Evolutionary conservation across 2,329 filamentous ascomycete genomes (phyloP).

Genomic region (Aaosphaeria pasadenensis): DNA sequence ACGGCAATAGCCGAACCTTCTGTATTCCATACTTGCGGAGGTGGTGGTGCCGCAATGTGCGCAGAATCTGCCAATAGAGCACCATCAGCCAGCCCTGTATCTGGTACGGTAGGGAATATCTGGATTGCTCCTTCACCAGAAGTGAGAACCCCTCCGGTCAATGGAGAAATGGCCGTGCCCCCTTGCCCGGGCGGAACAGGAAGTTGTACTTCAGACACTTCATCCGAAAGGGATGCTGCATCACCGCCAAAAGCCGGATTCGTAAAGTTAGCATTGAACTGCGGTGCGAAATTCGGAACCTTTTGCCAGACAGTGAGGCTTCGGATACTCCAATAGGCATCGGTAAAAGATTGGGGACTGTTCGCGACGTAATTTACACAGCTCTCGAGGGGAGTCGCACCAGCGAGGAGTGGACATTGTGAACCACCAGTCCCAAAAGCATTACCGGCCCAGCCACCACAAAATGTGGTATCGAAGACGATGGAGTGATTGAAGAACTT

Average conservation of each 20-base stretch:
- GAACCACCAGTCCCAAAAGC: slow-evolving; percentile 8
- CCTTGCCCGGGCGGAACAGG: not conserved
- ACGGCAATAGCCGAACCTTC: too few relatives aligned
- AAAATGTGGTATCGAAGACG: slow-evolving; percentile 77
- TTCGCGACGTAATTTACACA: slow-evolving; percentile 18
- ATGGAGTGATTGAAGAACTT: slow-evolving; percentile 70
- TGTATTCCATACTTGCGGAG: too few relatives aligned
- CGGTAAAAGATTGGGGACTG: slow-evolving; percentile 14
- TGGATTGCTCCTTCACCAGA: not conserved
- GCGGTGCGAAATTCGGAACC: slow-evolving; percentile 1
- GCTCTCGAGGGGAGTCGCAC: slow-evolving; percentile 14
- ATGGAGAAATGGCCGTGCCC: slow-evolving; percentile 2
- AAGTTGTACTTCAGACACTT: not conserved
- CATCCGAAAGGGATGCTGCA: not conserved
- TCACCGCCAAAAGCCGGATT: not conserved
- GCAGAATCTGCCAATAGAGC: not conserved
- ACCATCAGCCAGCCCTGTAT: slow-evolving; percentile 5
- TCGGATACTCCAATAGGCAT: slow-evolving; percentile 41
- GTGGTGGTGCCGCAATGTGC: too few relatives aligned
- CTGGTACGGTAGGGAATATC: not conserved
- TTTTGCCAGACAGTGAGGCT: slow-evolving; percentile 40
- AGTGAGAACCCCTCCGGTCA: slow-evolving; percentile 7
- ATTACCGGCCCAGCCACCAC: slow-evolving; percentile 38
- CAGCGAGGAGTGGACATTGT: slow-evolving; percentile 47
- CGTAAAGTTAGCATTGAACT: not conserved